These are phyloP conservation scores for Avena eriantha DNA, from an alignment of 176 grass and related monocot genomes.

Conservation along the genomic window DNA sequence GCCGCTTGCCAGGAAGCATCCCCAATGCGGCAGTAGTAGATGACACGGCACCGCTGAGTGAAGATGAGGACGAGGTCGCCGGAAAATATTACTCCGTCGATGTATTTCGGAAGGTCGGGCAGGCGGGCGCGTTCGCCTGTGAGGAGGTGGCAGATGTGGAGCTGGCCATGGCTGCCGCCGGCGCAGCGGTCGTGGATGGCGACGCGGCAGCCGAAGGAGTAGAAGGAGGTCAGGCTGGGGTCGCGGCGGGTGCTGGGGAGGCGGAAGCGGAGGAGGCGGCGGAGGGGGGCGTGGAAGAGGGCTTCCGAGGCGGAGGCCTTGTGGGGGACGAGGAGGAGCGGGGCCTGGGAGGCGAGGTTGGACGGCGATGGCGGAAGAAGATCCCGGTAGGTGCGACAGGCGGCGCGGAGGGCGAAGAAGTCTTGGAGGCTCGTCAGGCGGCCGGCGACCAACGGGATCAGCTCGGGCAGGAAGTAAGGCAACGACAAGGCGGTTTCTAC, in stretches of 20 bases:
- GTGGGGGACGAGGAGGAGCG: too few species aligned
- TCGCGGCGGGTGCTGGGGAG: not conserved
- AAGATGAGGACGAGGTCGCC: not conserved
- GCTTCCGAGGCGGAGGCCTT: not conserved
- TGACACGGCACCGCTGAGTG: too few species aligned
- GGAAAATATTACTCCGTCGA: not conserved
- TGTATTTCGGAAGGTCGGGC: not conserved
- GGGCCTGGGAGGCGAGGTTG: slow-evolving; percentile 23
- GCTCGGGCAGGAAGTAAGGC: slow-evolving; percentile 28
- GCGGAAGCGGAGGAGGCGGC: not conserved
- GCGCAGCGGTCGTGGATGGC: not conserved
- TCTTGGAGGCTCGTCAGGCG: slow-evolving; percentile 60
- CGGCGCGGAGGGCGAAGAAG: slow-evolving; percentile 56
- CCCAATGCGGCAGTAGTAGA: slow-evolving; percentile 36
- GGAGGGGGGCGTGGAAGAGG: not conserved
- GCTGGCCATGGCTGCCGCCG: not conserved
- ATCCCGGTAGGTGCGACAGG: slow-evolving; percentile 52
- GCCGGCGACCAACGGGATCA: slow-evolving; percentile 34
- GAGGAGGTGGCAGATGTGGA: not conserved
- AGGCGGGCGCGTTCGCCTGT: not conserved
- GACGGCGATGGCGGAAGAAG: slow-evolving; percentile 30
- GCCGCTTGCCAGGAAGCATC: slow-evolving; percentile 1
- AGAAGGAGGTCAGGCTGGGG: not conserved
- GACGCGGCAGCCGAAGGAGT: not conserved
- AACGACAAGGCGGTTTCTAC: slow-evolving; percentile 21